phyloP scores from a whole-genome alignment of 2,329 filamentous ascomycete genomes.

The Penicillium sp. region DNA sequence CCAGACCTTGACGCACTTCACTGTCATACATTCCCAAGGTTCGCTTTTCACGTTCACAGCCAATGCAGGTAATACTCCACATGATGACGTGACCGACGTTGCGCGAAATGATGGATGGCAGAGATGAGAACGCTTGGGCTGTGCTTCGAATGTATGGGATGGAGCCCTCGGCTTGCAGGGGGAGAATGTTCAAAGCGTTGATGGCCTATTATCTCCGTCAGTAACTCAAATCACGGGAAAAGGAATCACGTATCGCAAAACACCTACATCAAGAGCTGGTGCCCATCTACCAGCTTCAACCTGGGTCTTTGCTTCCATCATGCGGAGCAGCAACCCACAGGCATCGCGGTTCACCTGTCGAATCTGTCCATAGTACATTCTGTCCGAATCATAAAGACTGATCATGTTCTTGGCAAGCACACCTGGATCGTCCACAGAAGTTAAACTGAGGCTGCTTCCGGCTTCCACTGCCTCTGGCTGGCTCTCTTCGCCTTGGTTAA shows the following conservation, averaged over 20 bases:
- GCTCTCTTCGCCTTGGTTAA: constrained; percentile 25
- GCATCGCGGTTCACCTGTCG: constrained; percentile 56
- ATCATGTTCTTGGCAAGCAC: constrained; percentile 61
- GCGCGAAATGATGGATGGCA: constrained; percentile 76
- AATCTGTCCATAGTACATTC: constrained; percentile 59
- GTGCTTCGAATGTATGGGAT: constrained; percentile 73
- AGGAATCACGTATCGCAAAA: neutral
- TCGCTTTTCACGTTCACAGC: constrained; percentile 69
- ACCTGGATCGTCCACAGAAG: constrained; percentile 64
- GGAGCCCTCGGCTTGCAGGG: constrained; percentile 69
- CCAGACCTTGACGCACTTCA: constrained; percentile 49
- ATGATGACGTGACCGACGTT: constrained; percentile 88
- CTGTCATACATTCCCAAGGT: constrained; percentile 66
- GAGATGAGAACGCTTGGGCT: constrained; percentile 73
- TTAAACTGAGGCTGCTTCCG: constrained; percentile 56
- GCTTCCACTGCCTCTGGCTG: constrained; percentile 37
- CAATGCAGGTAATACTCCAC: constrained; percentile 88
- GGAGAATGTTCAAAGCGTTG: constrained; percentile 70
- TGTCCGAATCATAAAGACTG: constrained; percentile 58
- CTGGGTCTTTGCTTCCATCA: constrained; percentile 58
- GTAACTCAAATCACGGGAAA: constrained; percentile 13
- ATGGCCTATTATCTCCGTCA: constrained; percentile 57
- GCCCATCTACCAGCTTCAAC: constrained; percentile 59
- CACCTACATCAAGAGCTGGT: constrained; percentile 61
- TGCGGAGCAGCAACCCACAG: constrained; percentile 56